Conservation (phyloP, 305 asterid genomes). For the Striga hermonthica region DNA sequence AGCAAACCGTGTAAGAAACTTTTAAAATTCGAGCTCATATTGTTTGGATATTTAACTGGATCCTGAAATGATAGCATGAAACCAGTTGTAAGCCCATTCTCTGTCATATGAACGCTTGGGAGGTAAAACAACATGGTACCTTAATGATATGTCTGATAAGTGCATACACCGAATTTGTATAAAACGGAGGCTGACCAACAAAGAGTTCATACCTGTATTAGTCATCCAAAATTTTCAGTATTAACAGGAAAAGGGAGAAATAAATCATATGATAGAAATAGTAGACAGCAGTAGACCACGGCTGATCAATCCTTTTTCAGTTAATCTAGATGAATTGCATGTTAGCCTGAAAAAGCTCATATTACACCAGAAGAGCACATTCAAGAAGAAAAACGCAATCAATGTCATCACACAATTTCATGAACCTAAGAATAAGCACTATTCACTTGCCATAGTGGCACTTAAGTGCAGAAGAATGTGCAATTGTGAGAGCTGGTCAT, state of each 20-base stretch:
- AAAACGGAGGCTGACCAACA: conserved; percentile 99
- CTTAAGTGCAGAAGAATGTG: conserved; percentile 1
- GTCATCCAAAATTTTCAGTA: conserved; percentile 24
- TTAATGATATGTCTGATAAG: conserved; percentile 94
- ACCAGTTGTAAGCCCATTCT: conserved; percentile 24
- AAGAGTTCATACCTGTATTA: conserved; percentile 80
- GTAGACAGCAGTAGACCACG: conserved; percentile 19
- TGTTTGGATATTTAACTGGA: conserved; percentile 96
- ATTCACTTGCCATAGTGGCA: conserved; percentile 7
- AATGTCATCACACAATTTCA: background rate
- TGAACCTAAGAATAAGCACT: background rate
- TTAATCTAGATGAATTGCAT: conserved; percentile 19
- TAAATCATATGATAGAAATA: conserved; percentile 21
- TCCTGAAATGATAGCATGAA: conserved; percentile 53
- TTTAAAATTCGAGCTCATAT: conserved; percentile 77
- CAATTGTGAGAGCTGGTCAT: conserved; percentile 15
- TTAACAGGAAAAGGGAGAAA: conserved; percentile 17
- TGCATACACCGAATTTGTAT: conserved; percentile 97
- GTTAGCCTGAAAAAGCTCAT: conserved; percentile 16
- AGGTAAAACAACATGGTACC: conserved; percentile 44
- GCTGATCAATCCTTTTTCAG: conserved; percentile 11
- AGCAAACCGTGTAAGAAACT: conserved; percentile 92
- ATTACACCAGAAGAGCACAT: conserved; percentile 14
- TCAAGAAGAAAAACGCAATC: conserved; percentile 25
- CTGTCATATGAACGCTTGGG: conserved; percentile 19